Base-by-base conservation (phyloP, 2,329 filamentous ascomycete genomes). In the Chalaropsis ovoidea region DNA sequence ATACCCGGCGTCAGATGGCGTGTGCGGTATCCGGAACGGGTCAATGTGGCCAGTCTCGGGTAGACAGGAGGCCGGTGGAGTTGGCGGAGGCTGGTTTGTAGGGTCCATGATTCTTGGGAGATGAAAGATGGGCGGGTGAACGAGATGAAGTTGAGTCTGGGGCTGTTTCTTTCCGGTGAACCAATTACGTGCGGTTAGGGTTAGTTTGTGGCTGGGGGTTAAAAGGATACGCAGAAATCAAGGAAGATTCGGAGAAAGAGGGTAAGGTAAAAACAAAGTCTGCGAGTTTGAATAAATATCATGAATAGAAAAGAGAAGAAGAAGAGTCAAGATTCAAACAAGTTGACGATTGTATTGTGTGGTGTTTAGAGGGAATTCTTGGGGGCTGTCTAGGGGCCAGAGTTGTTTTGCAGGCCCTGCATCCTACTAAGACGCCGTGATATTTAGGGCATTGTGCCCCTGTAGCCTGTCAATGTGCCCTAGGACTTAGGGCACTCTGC, bases 1-100 rank as follows among this genome's bases (percentile, higher is more conserved):
- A 39, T 49, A 39, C 11, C 45, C 64, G 24, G 62, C 45, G n/a
- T 64, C 62, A 17, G 39, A 64, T 22, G 49, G 49, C 17, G 61
- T 62, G 41, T 31, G 61, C 43, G 61, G 41, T 17, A 62, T 19
- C 22, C 52, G 52, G 52, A 56, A 56, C 17, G 15, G 52, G 24
- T 56, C 52, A 31, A 31, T 5, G 1, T 31, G 52, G 19, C 11
- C 15, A 17, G 52, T 6, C 52, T 56, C 52, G 22, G 52, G 22
- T 3, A 56, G 22, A 31, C 52, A 56, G 52, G 19, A 22, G 15
- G 52, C 52, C 22, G 42, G 42, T 8, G 61, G 15, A 5, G 60
- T 41, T 22, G 35, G 60, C 22, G 35, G 60, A 42, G 60, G 39
- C 7, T 61, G 10, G 39, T 10, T 42, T 35, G 22, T 2, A 5